Base-by-base conservation (phyloP, 768 basidiomycete species). In the Cystofilobasidium bisporidii region DNA sequence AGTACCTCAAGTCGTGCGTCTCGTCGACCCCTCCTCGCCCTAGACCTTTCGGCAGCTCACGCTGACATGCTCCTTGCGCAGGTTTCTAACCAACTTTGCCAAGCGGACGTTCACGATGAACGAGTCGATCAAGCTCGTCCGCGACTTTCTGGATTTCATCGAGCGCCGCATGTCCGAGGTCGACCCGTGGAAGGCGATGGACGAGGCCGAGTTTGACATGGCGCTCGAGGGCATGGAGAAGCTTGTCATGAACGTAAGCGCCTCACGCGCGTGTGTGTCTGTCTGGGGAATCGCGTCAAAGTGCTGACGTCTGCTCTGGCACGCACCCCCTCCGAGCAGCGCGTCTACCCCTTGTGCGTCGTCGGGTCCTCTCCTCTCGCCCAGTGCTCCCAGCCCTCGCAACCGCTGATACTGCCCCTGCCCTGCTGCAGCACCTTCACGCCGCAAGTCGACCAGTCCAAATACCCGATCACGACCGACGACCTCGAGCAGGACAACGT, bases 171-270 rank as follows among this genome's bases (percentile, higher is more conserved):
- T 99, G 96, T 81, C 40, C 15, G 68, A 72, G 32, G 71, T 72
- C 36, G 76, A 77, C 32, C 77, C 78, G 0, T 97, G 92, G 93
- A 84, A 84, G 74, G 84, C 85, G 67, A 83, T 83, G 0, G 81
- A 85, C 2, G 86, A 90, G 26, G 78, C 80, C 9, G 92, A 98
- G 76, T 97, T 99, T 71, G 96, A 98, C 63, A 93, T 94, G 73
- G 91, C 92, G 0, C 84, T 91, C 81, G 96, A 99, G 78, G 93
- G 92, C 61, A 97, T 98, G 91, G 96, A 99, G 81, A 99, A 99
- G 77, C 83, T 99, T 10, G 96, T 99, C 72, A 98, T 99, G 96
- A 99, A 98, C 73, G 93, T 97, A 70, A 75, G 88, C 84, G 18
- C 3, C 56, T 32, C 26, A n/a, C n/a, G n/a, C n/a, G n/a, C n/a